Base-by-base conservation (phyloP, 352 stramenopile species). In the Thalassiosira mediterranea region DNA sequence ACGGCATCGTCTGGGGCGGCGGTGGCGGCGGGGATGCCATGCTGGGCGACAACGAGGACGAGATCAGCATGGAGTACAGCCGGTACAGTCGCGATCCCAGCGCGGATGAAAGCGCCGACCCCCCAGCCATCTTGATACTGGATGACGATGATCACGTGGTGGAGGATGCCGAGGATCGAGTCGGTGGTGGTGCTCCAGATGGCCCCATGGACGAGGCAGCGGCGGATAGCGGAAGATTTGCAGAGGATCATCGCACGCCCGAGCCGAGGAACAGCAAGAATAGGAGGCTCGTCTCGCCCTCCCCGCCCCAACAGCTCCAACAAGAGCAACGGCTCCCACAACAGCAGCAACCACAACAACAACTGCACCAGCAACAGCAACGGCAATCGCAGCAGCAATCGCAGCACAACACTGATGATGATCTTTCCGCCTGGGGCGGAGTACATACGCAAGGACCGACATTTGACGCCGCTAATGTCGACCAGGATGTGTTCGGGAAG, bases 71-170 rank as follows among this genome's bases (percentile, higher is more conserved):
- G n/a, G n/a, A n/a, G n/a, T n/a, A n/a, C n/a, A n/a, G n/a, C n/a
- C n/a, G n/a, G 48, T n/a, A 57, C 10, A 57, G 25, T n/a, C n/a
- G 10, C 1, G 25, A 15, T 38, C 26, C 23, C 49, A 58, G 19
- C 26, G 21, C 37, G 25, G 56, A 52, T n/a, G 32, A 26, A 40
- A 53, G 28, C 51, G 57, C 31, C 13, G 67, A 76, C 51, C 67
- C 67, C 23, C 67, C 67, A 0, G 67, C 60, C 0, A 76, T 76
- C 58, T 29, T 76, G 8, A 13, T 49, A 5, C 21, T 47, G 21
- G 13, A 61, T 0, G 67, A 76, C 0, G 57, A 76, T 7, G 67
- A 70, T 38, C 21, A 65, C 19, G 1, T 53, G 11, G 3, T 23
- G 3, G 21, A 51, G n/a, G n/a, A n/a, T 59, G 17, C 11, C 21